Base-by-base conservation (phyloP, 768 basidiomycete species). In the Lepiota brunneoincarnata region DNA sequence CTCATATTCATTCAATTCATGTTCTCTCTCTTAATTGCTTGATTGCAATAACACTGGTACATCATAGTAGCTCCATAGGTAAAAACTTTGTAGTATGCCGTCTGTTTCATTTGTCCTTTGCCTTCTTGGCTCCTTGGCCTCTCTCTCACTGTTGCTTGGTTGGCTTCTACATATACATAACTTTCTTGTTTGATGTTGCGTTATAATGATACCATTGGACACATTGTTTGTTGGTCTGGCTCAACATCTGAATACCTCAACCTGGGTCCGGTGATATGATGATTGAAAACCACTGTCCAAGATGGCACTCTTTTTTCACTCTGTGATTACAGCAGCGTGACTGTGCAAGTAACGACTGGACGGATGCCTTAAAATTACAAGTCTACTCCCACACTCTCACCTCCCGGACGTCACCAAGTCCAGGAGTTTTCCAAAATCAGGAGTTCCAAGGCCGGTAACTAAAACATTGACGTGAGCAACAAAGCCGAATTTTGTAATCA, bases 391-490 rank as follows among this genome's bases (percentile, higher is more conserved):
- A 17, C 9, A 5, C 31, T 51, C 18, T 26, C 20, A 41, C 18
- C 15, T 35, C 7, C 5, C 17, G 28, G 17, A 2, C 6, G 42
- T 44, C n/a, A 74, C 69, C 44, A 78, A 54, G 10, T 68, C 63
- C 63, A 73, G 67, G 39, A 85, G 62, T 59, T 75, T 75, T 12
- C 70, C 67, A 55, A 84, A 81, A 67, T 83, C 70, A 3, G 81
- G 81, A 9, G 80, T 82, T 20, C 80, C 80, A 6, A 80, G 61
- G 12, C 80, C 81, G 53, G 79, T 82, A 17, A 82, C 79, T 75
- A 57, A 26, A 46, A 26, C 31, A 43, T 47, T 23, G 4, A 37
- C 11, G n/a, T 11, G 31, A 54, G 51, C 45, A 23, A 34, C 47
- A 41, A 34, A 31, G n/a, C 26, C 14, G 52, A 36, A 34, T 36